phyloP scores from a whole-genome alignment of 257 asterid genomes.

The Plantago major region DNA sequence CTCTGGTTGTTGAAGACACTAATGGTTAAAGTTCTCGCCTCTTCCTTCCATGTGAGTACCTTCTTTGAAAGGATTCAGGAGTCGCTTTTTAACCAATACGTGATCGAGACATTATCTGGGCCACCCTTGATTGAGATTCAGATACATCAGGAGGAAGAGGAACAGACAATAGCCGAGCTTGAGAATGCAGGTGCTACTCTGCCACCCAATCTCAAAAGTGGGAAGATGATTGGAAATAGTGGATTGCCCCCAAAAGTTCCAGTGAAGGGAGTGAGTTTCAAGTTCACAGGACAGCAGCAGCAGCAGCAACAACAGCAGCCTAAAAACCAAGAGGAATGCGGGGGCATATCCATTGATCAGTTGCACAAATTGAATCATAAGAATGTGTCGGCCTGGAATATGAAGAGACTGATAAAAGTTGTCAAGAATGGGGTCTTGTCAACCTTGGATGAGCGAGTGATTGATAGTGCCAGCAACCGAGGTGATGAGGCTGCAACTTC shows the following conservation, averaged over 20 bases:
- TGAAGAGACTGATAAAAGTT: constrained; percentile 79
- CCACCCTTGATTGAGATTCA: constrained; percentile 59
- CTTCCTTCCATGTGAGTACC: constrained; percentile 94
- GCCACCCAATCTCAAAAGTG: constrained; percentile 69
- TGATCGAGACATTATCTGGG: constrained; percentile 78
- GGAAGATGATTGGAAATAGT: constrained; percentile 24
- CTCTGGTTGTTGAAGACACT: constrained; percentile 85
- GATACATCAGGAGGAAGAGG: constrained; percentile 59
- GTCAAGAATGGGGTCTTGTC: constrained; percentile 69
- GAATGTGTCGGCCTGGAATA: constrained; percentile 91
- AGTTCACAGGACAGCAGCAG: constrained; percentile 38
- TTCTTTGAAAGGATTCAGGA: constrained; percentile 92
- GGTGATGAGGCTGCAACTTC: constrained; percentile 64
- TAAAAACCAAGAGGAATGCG: constrained; percentile 37
- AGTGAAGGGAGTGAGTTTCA: constrained; percentile 39
- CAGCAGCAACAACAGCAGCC: constrained; percentile 32
- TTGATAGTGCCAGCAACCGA: constrained; percentile 32
- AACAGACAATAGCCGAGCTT: constrained; percentile 59
- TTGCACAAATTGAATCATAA: constrained; percentile 66
- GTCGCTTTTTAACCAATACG: constrained; percentile 71
- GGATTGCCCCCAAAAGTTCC: constrained; percentile 55
- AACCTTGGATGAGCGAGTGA: constrained; percentile 71
- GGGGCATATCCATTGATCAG: constrained; percentile 53
- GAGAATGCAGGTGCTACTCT: constrained; percentile 72
- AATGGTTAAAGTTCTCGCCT: constrained; percentile 86